Evolutionary conservation across 1,284 basidiomycete species (phyloP), one percentile per base, ranked within the genome.

Genomic region (Psilocybe mexicana): DNA sequence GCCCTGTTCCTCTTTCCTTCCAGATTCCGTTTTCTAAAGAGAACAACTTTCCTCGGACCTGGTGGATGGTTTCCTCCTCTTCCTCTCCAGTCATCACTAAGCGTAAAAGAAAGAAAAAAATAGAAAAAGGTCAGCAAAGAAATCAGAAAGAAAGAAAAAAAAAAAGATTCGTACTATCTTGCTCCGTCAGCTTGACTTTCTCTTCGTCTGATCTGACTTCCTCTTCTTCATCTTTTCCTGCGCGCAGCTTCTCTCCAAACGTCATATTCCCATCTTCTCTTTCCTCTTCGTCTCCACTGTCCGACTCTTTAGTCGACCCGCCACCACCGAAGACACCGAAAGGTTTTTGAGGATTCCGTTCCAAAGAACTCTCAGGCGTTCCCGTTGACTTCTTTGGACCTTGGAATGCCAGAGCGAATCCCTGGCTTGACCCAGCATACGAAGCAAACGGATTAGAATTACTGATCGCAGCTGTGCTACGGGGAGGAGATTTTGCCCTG

Each of bases 61-160:
- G 90, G 71, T 89, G 87, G 44, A 94, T 75, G 0, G 91, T 94
- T 59, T 89, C 84, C 70, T 98, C 95, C 24, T 93, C 90, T 71
- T 98, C 95, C 72, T 98, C 95, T 8, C 95, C 95, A 0, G 95
- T 98, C 44, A 82, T 76, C 33, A 92, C 94, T 96, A 65, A 26
- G 48, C 11, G 54, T 45, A 3, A 59, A 55, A 35, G 35, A 51
- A 18, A n/a, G n/a, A n/a, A 18, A 18, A 18, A 18, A 18, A 18
- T 18, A 18, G 18, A 18, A 18, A 18, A 40, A 57, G 14, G 50
- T 18, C 53, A 33, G 30, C 4, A 50, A 23, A 30, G 59, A 10
- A 49, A 52, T 35, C 42, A 44, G 42, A n/a, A n/a, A n/a, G n/a
- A n/a, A n/a, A 24, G 40, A 55, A 14, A 43, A 57, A 33, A 10